Percentiles rank a stretch among this genome's conserved stretches.
phyloP scores from a whole-genome alignment of 495 filamentous ascomycete species.

The Tuber melanosporum region DNA sequence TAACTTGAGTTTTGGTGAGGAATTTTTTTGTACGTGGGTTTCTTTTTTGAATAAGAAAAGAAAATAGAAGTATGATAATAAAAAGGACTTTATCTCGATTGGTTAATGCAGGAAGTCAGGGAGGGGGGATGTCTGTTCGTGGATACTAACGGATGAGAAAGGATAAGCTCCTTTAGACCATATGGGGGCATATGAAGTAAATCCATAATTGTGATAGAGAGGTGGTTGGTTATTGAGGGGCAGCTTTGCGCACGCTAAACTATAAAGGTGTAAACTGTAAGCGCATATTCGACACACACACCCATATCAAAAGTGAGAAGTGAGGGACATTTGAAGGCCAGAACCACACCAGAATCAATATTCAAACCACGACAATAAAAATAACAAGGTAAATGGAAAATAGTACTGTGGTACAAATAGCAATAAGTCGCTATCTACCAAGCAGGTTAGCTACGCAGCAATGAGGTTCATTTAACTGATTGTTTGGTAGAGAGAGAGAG shows the following conservation, averaged over 20 bases:
- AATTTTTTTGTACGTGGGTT: neutral
- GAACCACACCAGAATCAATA: neutral
- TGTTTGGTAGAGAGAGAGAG: neutral
- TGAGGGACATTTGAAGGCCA: neutral
- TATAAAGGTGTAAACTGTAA: neutral
- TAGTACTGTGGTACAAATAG: neutral
- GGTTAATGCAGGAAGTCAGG: neutral
- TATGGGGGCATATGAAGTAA: constrained; percentile 1
- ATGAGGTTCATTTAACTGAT: neutral
- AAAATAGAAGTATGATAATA: neutral
- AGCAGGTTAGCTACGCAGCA: neutral
- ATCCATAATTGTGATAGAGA: neutral
- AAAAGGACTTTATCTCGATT: neutral
- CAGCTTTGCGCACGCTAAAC: neutral
- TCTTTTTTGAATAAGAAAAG: neutral
- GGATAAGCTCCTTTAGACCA: neutral
- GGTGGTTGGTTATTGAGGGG: neutral
- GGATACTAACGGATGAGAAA: neutral
- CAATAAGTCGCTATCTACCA: neutral
- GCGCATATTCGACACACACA: neutral
- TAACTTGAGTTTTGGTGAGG: constrained; percentile 17
- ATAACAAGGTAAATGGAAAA: neutral
- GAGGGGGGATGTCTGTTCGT: neutral
- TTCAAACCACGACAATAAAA: neutral
- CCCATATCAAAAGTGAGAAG: neutral